phyloP scores from a whole-genome alignment of 2,329 filamentous ascomycete genomes.

The Nannizziopsis arthrosporioides region DNA sequence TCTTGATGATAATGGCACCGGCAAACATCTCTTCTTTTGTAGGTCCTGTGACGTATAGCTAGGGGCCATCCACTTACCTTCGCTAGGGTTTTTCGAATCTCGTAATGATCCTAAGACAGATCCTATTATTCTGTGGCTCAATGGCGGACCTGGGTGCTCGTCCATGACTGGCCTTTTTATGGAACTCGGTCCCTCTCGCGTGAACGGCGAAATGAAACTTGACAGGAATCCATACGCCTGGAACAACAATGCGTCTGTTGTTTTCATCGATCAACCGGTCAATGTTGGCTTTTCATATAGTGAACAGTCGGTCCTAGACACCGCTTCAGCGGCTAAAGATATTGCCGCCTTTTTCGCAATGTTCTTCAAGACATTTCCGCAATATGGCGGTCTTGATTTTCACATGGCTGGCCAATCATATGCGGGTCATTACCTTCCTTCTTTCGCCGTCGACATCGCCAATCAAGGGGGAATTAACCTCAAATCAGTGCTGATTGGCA shows the following conservation, averaged over 20 bases:
- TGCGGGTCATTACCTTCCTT: conserved; percentile 88
- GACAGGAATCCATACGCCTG: conserved; percentile 82
- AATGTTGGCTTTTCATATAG: conserved; percentile 99
- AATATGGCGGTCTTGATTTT: conserved; percentile 91
- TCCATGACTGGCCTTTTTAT: conserved; percentile 95
- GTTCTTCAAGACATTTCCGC: conserved; percentile 97
- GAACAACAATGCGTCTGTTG: conserved; percentile 96
- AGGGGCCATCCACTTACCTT: background rate
- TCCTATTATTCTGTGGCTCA: conserved; percentile 87
- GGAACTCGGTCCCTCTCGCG: conserved; percentile 85
- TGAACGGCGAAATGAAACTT: conserved; percentile 71
- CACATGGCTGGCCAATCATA: conserved; percentile 96
- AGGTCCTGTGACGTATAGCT: conserved; percentile 30
- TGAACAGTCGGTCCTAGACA: conserved; percentile 72
- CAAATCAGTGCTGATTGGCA: conserved; percentile 87
- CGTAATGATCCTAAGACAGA: conserved; percentile 95
- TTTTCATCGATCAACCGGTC: conserved; percentile 98
- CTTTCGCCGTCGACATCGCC: conserved; percentile 81
- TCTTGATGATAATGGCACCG: conserved; percentile 87
- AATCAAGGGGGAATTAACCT: conserved; percentile 81
- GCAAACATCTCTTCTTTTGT: conserved; percentile 99
- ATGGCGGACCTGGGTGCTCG: conserved; percentile 92
- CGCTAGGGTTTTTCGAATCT: conserved; percentile 93
- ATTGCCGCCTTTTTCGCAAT: conserved; percentile 92
- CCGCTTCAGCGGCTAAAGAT: conserved; percentile 91